Base-by-base conservation (phyloP, 768 basidiomycete species). In the Saitozyma podzolica region DNA sequence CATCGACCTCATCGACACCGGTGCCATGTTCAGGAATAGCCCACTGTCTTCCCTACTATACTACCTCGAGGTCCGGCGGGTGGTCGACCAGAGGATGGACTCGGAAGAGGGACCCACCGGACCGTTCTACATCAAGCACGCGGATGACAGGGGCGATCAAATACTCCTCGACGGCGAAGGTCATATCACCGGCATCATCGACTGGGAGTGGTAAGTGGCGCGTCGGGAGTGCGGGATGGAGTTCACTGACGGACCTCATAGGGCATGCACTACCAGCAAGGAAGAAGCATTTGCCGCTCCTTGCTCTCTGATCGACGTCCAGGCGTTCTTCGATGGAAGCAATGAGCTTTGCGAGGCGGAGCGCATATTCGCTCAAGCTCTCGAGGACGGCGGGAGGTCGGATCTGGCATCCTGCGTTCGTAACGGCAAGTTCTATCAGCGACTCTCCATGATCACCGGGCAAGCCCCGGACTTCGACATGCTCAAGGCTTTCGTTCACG, bases 161-260 rank as follows among this genome's bases (percentile, higher is more conserved):
- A 67, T 70, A 19, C 56, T 78, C 29, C 64, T 74, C 29, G 69
- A 75, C 52, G 54, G 66, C n/a, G 57, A 69, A 16, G 57, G 64
- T 50, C 50, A 68, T 50, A 71, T 76, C 54, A 54, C 64, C 5
- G 66, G 69, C 16, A 66, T 78, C 56, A 74, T 79, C 50, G 70
- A 78, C 55, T 77, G 78, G 78, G 78, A 79, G 50, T 68, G 61
- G 63, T 64, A 49, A 58, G 63, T 55, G n/a, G n/a, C n/a, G n/a
- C n/a, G n/a, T n/a, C n/a, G n/a, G n/a, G n/a, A n/a, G n/a, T 41
- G 6, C 4, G 10, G 8, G 9, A 41, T 49, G 4, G 16, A 20
- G 48, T 29, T 56, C 11, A 47, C n/a, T 10, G 56, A 49, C 50
- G 43, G n/a, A n/a, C n/a, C n/a, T n/a, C n/a, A 47, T 14, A 59